Conservation (phyloP, 2,329 filamentous ascomycete species). For the Phialocephala sp. region DNA sequence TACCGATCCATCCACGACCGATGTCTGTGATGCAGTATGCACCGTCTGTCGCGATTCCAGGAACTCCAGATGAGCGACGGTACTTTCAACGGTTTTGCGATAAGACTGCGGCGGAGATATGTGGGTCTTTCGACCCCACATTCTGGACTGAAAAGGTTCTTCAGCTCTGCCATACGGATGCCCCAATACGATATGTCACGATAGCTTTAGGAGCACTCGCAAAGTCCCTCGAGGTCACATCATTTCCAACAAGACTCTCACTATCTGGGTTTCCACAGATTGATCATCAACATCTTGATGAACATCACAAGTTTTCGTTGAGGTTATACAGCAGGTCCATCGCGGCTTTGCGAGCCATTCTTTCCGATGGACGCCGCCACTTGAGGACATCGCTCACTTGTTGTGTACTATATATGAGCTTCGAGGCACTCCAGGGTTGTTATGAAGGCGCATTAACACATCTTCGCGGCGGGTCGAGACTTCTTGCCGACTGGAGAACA, state of each 20-base stretch:
- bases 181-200: conserved; percentile 40
- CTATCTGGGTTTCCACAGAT: conserved; percentile 43
- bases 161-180: conserved; percentile 41
- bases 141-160: conserved; percentile 44
- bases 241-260: conserved; percentile 40
- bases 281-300: conserved; percentile 40
- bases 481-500: conserved; percentile 42
- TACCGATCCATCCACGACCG: conserved; percentile 41
- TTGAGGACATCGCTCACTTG: conserved; percentile 41
- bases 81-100: conserved; percentile 44
- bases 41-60: conserved; percentile 39
- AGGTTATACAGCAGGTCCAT: conserved; percentile 41
- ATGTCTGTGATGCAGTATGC: conserved; percentile 41
- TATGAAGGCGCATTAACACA: conserved; percentile 42
- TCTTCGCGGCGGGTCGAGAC: conserved; percentile 39
- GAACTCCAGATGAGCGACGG: conserved; percentile 38
- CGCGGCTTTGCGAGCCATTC: conserved; percentile 36
- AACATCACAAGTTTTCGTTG: conserved; percentile 42
- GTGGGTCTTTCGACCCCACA: conserved; percentile 40
- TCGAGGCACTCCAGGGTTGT: conserved; percentile 42
- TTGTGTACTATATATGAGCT: conserved; percentile 42
- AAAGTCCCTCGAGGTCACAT: conserved; percentile 41
- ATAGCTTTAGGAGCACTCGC: conserved; percentile 42
- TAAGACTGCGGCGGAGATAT: conserved; percentile 41
- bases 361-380: conserved; percentile 41